phyloP scores from a whole-genome alignment of 345 rosid species.

The Gossypium turneri region DNA sequence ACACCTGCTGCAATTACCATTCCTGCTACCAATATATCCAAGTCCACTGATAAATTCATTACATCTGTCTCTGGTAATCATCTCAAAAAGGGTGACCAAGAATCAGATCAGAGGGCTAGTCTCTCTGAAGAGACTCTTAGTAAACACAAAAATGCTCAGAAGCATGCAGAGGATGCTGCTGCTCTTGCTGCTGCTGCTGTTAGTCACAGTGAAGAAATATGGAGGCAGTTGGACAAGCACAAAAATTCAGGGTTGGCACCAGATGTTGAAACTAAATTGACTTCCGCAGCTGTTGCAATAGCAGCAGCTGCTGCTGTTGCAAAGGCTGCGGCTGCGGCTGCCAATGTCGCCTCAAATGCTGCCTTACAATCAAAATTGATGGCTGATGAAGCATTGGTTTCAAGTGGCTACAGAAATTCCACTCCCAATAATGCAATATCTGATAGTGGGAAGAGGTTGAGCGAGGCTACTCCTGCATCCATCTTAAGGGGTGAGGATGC shows the following conservation, averaged over 20 bases:
- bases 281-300: conserved; percentile 82
- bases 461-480: conserved; percentile 53
- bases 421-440: conserved; percentile 30
- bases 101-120: conserved; percentile 34
- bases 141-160: conserved; percentile 63
- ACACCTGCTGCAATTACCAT: conserved; percentile 37
- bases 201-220: conserved; percentile 57
- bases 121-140: conserved; percentile 59
- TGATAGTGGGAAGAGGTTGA: conserved; percentile 32
- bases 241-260: conserved; percentile 46
- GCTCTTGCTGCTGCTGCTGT: conserved; percentile 73
- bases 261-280: conserved; percentile 63
- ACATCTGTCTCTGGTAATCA: conserved; percentile 42
- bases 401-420: conserved; percentile 26
- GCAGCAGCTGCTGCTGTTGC: conserved; percentile 96
- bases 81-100: conserved; percentile 32
- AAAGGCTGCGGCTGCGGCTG: conserved; percentile 96
- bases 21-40: conserved; percentile 38
- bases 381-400: conserved; percentile 80
- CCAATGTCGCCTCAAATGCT: conserved; percentile 88
- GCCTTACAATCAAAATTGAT: conserved; percentile 88
- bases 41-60: conserved; percentile 36
- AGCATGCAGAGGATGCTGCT: conserved; percentile 84
- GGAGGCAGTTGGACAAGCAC: conserved; percentile 69
- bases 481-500: conserved; percentile 51